These are phyloP conservation scores for Ceratobasidium theobromae DNA, from an alignment of 1,284 basidiomycete species.

Conservation along the genomic window DNA sequence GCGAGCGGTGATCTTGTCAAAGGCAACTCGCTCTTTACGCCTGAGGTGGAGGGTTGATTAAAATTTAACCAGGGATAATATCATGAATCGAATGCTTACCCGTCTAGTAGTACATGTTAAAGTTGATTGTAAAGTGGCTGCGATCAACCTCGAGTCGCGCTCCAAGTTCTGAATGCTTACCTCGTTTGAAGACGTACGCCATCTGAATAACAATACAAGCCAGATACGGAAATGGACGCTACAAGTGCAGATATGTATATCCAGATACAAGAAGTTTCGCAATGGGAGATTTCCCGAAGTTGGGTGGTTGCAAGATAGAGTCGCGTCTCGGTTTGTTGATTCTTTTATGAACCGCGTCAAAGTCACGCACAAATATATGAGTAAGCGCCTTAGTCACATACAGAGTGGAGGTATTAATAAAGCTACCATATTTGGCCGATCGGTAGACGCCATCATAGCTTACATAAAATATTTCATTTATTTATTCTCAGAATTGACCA, in stretches of 20 bases:
- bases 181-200: conserved; percentile 76
- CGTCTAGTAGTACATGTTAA: conserved; percentile 33
- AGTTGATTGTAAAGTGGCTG: conserved; percentile 31
- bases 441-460: not conserved
- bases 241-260: conserved; percentile 19
- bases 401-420: not conserved
- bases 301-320: conserved; percentile 29
- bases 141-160: conserved; percentile 7
- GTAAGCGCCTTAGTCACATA: not conserved
- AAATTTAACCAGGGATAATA: not conserved
- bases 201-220: conserved; percentile 45
- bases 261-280: not conserved
- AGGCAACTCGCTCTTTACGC: conserved; percentile 83
- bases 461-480: not conserved
- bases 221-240: not conserved
- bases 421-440: no score
- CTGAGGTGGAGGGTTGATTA: conserved; percentile 44
- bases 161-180: conserved; percentile 45
- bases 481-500: not conserved
- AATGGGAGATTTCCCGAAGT: not conserved
- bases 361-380: not conserved
- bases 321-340: conserved; percentile 26
- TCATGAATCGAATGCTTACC: not conserved
- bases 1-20: conserved; percentile 90
- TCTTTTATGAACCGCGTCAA: not conserved